Percentiles rank a stretch among this genome's conserved stretches.
phyloP scores from a whole-genome alignment of 257 asterid genomes.

The Solanum bukasovii region DNA sequence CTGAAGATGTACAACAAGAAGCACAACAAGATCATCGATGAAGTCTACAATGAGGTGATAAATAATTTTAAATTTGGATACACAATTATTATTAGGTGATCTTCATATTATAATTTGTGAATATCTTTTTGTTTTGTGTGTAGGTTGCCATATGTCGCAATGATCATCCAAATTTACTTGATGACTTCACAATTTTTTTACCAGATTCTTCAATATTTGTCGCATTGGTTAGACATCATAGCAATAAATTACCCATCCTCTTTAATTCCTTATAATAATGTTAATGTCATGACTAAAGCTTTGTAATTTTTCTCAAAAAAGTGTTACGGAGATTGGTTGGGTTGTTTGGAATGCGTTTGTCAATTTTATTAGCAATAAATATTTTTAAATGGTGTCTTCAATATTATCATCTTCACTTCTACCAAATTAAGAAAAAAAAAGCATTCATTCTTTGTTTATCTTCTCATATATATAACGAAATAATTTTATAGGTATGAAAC shows the following conservation, averaged over 20 bases:
- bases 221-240: too few species aligned
- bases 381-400: neutral
- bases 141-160: slow-evolving; percentile 48
- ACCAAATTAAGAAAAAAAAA: neutral
- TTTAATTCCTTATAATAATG: neutral
- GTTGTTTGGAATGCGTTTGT: neutral
- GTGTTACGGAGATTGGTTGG: neutral
- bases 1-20: slow-evolving; percentile 88
- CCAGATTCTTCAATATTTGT: too few species aligned
- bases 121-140: neutral
- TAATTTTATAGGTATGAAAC: too few species aligned
- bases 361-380: neutral
- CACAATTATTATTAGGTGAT: neutral
- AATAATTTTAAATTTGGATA: neutral
- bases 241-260: too few species aligned
- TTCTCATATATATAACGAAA: neutral
- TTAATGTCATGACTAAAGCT: neutral
- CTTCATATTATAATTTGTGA: neutral
- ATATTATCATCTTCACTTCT: neutral
- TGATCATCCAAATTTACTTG: too few species aligned
- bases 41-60: slow-evolving; percentile 76
- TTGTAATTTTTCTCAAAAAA: neutral
- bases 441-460: neutral
- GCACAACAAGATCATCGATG: slow-evolving; percentile 76
- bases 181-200: too few species aligned